Base-by-base conservation (phyloP, 805 yeast species). In the Hagleromyces aurorensis region DNA sequence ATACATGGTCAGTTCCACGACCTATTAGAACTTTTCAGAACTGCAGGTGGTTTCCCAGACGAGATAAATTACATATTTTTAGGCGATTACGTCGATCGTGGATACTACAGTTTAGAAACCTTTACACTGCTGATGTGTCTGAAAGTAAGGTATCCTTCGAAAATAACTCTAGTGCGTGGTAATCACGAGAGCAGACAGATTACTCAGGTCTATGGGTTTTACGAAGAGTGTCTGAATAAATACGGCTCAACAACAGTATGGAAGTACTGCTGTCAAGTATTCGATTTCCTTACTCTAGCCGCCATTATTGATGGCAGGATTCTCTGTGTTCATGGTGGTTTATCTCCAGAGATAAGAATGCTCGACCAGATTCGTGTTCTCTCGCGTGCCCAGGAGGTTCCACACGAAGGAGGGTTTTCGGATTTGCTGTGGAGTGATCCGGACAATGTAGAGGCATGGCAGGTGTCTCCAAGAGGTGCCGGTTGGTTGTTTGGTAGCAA, bases 1-100 rank as follows among this genome's bases (percentile, higher is more conserved):
- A 91, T 89, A 47, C 98, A 89, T 59, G 98, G 98, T 4, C 98
- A 89, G 57, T 89, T 89, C 57, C 97, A 89, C 55, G 98, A 89
- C 57, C 67, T 89, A 37, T 62, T 89, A 38, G 96, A 91, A 56
- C 66, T 89, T 15, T 91, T 91, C 59, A 67, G 94, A 43, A 79
- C 87, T 8, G 72, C 86, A 16, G 98, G 98, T 25, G 97, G 97
- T 12, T 72, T 87, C 41, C 97, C 97, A 0, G 74, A 75, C 37
- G 77, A 77, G 34, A 77, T 79, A 30, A 78, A 79, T 54, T 89
- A 82, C 59, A 72, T 89, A 25, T 89, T 89, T 46, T 60, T 89
- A 45, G 98, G 98, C 21, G 98, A 89, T 57, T 89, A 89, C 53
- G 98, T 89, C 29, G 98, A 89, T 60, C 70, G 98, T 54, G 98